Conservation (phyloP, 371 early-diverging fungal genomes). For the Thermomucor indicae-seudaticae region DNA sequence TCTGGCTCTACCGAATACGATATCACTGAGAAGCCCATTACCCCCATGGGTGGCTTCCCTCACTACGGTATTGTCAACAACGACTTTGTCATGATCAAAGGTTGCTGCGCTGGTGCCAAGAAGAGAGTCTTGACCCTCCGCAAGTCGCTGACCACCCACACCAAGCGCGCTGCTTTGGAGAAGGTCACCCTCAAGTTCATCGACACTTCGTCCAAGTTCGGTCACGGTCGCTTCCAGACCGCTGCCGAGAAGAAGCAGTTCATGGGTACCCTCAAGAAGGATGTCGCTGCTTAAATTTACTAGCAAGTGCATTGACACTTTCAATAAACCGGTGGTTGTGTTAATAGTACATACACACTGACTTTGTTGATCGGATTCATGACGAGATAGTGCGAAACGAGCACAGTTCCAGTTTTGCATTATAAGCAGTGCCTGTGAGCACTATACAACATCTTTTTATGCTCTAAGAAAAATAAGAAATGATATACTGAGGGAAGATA, state of each 20-base stretch:
- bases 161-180: constrained; percentile 95
- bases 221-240: constrained; percentile 99
- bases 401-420: too few relatives aligned
- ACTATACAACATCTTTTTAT: too few relatives aligned
- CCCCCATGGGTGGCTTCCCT: constrained; percentile 99
- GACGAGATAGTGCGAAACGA: too few relatives aligned
- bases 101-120: constrained; percentile 95
- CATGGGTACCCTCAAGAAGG: constrained; percentile 95
- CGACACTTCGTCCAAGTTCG: constrained; percentile 99
- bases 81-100: constrained; percentile 99
- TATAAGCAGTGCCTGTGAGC: too few relatives aligned
- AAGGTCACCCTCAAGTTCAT: constrained; percentile 97
- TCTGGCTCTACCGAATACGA: constrained; percentile 98
- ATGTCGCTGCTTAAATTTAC: constrained; percentile 22
- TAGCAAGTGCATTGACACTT: too few relatives aligned
- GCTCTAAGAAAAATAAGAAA: too few relatives aligned
- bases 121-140: constrained; percentile 99
- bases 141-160: constrained; percentile 95
- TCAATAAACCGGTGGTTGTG: too few relatives aligned
- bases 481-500: too few relatives aligned
- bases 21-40: constrained; percentile 96
- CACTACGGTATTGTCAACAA: constrained; percentile 99
- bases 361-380: too few relatives aligned
- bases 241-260: constrained; percentile 96
- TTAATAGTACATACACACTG: too few relatives aligned